Percentiles rank a stretch among this genome's conserved stretches.
Evolutionary conservation across 768 basidiomycete genomes (phyloP).

Genomic region (Agaricus subrufescens): DNA sequence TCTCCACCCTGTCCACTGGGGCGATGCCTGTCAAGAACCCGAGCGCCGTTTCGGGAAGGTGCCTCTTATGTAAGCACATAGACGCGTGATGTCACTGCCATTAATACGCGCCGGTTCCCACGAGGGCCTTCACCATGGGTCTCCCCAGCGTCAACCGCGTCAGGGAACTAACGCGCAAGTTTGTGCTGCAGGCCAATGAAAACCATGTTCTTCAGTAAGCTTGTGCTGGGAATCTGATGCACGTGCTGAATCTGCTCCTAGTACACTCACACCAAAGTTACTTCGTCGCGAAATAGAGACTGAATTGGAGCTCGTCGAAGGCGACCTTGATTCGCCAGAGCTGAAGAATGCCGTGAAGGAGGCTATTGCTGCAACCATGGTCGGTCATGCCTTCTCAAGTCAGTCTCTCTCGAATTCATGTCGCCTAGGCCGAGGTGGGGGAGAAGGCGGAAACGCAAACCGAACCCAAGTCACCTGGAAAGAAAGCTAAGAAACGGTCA

Average conservation of each 20-base stretch:
- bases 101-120: neutral
- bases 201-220: constrained; percentile 27
- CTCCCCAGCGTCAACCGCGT: neutral
- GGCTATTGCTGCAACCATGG: constrained; percentile 33
- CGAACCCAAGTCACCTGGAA: neutral
- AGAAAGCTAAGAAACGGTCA: constrained; percentile 15
- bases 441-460: constrained; percentile 3
- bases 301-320: constrained; percentile 37
- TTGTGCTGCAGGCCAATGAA: constrained; percentile 18
- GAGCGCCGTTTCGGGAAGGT: too few relatives aligned
- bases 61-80: neutral
- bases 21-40: too few relatives aligned
- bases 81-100: neutral
- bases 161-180: neutral
- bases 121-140: neutral
- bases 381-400: constrained; percentile 14
- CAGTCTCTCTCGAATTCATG: neutral
- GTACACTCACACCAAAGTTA: constrained; percentile 42
- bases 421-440: constrained; percentile 4
- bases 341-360: constrained; percentile 45
- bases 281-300: constrained; percentile 49
- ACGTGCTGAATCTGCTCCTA: constrained; percentile 13
- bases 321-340: constrained; percentile 34
- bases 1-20: too few relatives aligned
- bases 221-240: neutral